Evolutionary conservation across 176 grass and related monocot genomes (phyloP).

Genomic region (Oryza punctata): DNA sequence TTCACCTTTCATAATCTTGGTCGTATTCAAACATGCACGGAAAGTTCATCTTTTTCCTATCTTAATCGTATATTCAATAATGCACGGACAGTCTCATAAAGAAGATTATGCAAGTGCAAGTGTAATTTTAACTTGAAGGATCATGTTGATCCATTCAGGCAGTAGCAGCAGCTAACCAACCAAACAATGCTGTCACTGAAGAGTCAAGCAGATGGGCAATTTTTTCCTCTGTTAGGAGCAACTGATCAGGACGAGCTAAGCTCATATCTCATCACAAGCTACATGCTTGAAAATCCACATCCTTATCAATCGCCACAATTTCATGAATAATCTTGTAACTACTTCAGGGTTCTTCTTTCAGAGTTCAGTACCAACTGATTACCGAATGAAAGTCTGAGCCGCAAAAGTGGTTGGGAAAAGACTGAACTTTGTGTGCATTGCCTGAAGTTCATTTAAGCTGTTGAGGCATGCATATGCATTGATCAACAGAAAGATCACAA

Average conservation of each 20-base stretch:
- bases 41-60: neutral
- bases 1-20: neutral
- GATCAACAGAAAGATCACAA: neutral
- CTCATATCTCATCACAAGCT: neutral
- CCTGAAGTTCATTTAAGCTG: neutral
- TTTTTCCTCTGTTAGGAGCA: slow-evolving; percentile 31
- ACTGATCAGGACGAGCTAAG: neutral
- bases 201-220: neutral
- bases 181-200: neutral
- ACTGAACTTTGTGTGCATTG: neutral
- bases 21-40: neutral
- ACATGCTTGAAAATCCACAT: neutral
- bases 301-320: neutral
- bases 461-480: neutral
- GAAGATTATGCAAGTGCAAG: neutral
- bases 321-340: too few species aligned
- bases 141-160: neutral
- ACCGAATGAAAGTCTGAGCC: neutral
- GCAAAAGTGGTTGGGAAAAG: neutral
- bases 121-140: neutral
- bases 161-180: slow-evolving; percentile 28
- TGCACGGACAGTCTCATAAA: neutral
- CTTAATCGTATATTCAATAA: neutral
- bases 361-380: neutral
- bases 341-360: neutral